Evolutionary conservation across 2,329 filamentous ascomycete genomes (phyloP), one percentile per base, ranked within the genome.

Genomic region (Corinectria fuckeliana): DNA sequence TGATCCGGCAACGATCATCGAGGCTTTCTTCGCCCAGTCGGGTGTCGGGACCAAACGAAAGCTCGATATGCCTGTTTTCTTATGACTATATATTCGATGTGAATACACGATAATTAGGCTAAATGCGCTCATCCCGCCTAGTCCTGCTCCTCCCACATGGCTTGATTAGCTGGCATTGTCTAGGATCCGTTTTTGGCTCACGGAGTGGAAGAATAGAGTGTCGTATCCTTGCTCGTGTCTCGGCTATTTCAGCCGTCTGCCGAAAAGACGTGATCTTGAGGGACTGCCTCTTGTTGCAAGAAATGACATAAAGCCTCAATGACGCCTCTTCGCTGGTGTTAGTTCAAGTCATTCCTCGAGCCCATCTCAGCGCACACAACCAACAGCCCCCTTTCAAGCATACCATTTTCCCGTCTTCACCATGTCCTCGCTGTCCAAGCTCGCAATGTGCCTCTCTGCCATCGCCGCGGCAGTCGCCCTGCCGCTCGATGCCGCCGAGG

Each of bases 371-470:
- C n/a, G 2, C 25, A 30, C n/a, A 3, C 25, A 45, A 5, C 5
- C n/a, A 20, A 16, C n/a, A 26, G n/a, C n/a, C n/a, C n/a, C n/a
- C 14, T 7, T 3, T 3, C 20, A 14, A 18, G 5, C n/a, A 18
- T 8, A 28, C 3, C 9, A 1, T 4, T 11, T 5, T 5, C n/a
- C 20, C 25, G 4, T 11, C 14, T 11, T 58, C 50, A 66, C 23
- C 39, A 70, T 70, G 68, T 56, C 69, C 34, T 62, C 66, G 9
- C 62, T 71, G 58, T 67, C 51, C 25, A 67, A 68, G 18, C 45
- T 71, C 13, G 54, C 67, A 50, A 56, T 60, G 32, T 60, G 61
- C 39, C 58, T 69, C 21, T 62, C 61, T 20, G 63, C 59, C 25
- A 48, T 66, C 34, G 59, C 64, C 5, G 53, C 61, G 4, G 70